These are phyloP conservation scores for Penicillium dipodomyicola DNA, from an alignment of 495 filamentous ascomycete genomes.

Conservation along the genomic window DNA sequence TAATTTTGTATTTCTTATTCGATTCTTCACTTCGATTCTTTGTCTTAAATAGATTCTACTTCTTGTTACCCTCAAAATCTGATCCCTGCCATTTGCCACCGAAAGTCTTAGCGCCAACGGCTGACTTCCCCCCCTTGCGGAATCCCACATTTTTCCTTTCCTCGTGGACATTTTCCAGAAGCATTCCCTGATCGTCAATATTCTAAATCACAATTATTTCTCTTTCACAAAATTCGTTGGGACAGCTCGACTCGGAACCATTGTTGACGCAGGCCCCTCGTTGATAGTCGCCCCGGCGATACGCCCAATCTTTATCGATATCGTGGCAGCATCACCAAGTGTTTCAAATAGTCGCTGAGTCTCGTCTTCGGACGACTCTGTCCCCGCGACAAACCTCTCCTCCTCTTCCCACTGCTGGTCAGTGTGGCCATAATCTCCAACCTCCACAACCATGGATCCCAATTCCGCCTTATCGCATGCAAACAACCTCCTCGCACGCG, in stretches of 20 bases:
- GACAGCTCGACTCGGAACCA: neutral
- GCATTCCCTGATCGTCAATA: conserved; percentile 20
- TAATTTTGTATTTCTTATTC: neutral
- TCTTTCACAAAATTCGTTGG: neutral
- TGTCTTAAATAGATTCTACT: neutral
- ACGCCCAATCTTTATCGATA: conserved; percentile 12
- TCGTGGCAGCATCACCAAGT: conserved; percentile 11
- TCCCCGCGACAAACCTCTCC: conserved; percentile 11
- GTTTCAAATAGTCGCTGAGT: conserved; percentile 31
- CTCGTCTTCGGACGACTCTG: conserved; percentile 30
- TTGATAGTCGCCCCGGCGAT: conserved; percentile 17
- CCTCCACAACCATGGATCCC: conserved; percentile 44
- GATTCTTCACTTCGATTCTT: neutral
- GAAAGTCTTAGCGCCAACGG: conserved; percentile 6
- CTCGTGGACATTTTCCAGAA: conserved; percentile 22
- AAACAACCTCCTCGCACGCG: conserved; percentile 49
- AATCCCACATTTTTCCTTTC: conserved; percentile 6
- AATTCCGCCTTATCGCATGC: conserved; percentile 36
- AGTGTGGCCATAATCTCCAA: conserved; percentile 19
- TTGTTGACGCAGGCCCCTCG: neutral
- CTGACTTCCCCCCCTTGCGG: conserved; percentile 5
- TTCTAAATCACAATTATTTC: neutral
- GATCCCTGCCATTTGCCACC: neutral
- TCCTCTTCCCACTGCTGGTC: conserved; percentile 29
- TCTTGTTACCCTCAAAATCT: neutral